Conservation (phyloP, 129 eudicot species). For the Flaveria ramosissima region DNA sequence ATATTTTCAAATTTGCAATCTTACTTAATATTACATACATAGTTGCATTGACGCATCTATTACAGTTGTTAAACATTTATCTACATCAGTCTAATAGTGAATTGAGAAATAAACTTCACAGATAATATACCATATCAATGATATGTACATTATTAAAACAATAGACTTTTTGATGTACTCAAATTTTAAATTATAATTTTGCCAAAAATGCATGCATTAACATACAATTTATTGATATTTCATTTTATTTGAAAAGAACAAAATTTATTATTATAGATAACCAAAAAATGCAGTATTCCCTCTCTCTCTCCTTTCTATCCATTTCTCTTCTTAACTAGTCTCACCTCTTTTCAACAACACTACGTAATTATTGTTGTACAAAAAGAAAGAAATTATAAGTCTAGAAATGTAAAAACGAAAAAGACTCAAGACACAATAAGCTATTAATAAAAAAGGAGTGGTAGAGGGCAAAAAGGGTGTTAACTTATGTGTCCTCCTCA, state of each 20-base stretch:
- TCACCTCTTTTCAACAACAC: slow-evolving; percentile 30
- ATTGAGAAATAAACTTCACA: no score
- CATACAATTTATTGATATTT: neutral
- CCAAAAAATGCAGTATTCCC: slow-evolving; percentile 23
- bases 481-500: slow-evolving; percentile 29
- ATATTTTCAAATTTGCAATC: no score
- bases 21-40: no score
- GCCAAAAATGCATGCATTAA: no score
- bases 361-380: slow-evolving; percentile 10
- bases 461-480: neutral
- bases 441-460: slow-evolving; percentile 9
- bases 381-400: slow-evolving; percentile 13
- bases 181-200: no score
- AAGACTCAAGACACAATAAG: slow-evolving; percentile 5
- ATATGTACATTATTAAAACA: no score
- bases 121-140: no score
- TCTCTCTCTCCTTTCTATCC: slow-evolving; percentile 31
- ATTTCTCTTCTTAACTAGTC: slow-evolving; percentile 35
- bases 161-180: no score
- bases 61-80: no score
- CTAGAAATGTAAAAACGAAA: slow-evolving; percentile 18
- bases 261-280: slow-evolving; percentile 17
- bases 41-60: no score
- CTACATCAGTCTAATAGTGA: no score
- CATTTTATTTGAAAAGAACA: slow-evolving; percentile 11